Conservation (phyloP, 352 stramenopile genomes). For the Salisapilia sapeloensis region DNA sequence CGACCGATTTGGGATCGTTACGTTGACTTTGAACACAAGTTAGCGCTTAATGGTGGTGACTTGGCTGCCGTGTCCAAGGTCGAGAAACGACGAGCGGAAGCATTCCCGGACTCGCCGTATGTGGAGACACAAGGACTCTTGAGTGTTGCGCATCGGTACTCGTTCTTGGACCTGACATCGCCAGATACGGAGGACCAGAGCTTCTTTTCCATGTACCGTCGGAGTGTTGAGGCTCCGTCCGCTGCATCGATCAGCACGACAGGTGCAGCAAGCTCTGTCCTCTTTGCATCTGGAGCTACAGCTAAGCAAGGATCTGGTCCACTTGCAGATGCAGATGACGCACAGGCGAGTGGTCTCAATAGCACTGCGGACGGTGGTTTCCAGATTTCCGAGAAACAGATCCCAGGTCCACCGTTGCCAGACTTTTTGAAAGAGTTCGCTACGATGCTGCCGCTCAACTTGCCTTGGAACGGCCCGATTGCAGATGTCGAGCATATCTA, state of each 20-base stretch:
- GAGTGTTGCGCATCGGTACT: conserved; percentile 64
- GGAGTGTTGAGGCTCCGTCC: conserved; percentile 14
- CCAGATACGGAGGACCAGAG: conserved; percentile 36
- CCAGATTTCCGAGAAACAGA: no score
- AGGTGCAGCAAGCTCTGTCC: no score
- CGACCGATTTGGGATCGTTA: conserved; percentile 78
- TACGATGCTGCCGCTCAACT: conserved; percentile 50
- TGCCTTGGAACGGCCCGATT: conserved; percentile 78
- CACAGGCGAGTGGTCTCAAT: not conserved
- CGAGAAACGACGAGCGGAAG: conserved; percentile 54
- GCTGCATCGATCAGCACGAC: conserved; percentile 4
- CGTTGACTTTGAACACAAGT: conserved; percentile 75
- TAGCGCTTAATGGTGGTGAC: conserved; percentile 71
- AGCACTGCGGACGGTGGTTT: no score
- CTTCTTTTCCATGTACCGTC: conserved; percentile 68
- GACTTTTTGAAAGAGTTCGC: conserved; percentile 79
- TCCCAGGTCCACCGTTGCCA: conserved; percentile 58
- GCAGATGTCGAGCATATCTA: conserved; percentile 77
- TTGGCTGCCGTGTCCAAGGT: conserved; percentile 70
- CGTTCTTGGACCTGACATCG: conserved; percentile 56
- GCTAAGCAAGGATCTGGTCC: no score
- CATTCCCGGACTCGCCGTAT: conserved; percentile 59
- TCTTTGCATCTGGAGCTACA: no score
- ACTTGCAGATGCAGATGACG: not conserved
- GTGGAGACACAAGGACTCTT: conserved; percentile 70